Evolutionary conservation across 78 protist genomes (phyloP).

Genomic region (Dictyostelium capitatum): DNA sequence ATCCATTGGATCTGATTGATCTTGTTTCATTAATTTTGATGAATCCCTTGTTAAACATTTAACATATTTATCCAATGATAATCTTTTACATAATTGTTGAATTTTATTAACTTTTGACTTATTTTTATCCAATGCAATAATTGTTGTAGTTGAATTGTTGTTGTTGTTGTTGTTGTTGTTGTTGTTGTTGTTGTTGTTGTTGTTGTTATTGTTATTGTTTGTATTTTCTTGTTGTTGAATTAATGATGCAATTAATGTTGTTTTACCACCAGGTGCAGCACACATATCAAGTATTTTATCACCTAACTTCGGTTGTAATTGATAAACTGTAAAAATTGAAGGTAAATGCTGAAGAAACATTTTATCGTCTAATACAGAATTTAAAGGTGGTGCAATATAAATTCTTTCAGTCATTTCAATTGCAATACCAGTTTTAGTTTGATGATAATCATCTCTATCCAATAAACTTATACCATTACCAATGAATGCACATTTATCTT

Average conservation of each 20-base stretch:
- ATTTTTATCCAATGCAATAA: constrained; percentile 97
- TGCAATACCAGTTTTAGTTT: constrained; percentile 16
- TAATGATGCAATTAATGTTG: constrained; percentile 96
- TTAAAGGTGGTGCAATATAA: constrained; percentile 46
- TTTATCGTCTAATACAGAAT: constrained; percentile 16
- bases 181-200: constrained; percentile 14
- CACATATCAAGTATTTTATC: constrained; percentile 97
- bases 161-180: too few relatives aligned
- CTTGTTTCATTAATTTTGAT: not conserved
- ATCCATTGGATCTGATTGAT: constrained; percentile 86
- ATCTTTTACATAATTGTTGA: constrained; percentile 58
- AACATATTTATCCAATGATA: constrained; percentile 7
- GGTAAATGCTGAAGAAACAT: constrained; percentile 62
- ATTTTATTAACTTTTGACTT: constrained; percentile 69
- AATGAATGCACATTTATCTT: constrained; percentile 30
- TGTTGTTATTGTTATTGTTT: not conserved
- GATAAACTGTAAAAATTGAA: constrained; percentile 43
- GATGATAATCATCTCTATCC: constrained; percentile 39
- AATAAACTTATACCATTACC: constrained; percentile 62
- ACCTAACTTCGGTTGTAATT: constrained; percentile 32
- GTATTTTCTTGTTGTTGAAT: constrained; percentile 78
- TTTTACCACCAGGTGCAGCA: constrained; percentile 99
- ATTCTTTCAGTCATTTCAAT: constrained; percentile 69
- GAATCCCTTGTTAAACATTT: constrained; percentile 21
- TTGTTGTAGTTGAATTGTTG: constrained; percentile 80